Base-by-base conservation (phyloP, 192 early-diverging fungal species). In the Coemansia reversa region DNA sequence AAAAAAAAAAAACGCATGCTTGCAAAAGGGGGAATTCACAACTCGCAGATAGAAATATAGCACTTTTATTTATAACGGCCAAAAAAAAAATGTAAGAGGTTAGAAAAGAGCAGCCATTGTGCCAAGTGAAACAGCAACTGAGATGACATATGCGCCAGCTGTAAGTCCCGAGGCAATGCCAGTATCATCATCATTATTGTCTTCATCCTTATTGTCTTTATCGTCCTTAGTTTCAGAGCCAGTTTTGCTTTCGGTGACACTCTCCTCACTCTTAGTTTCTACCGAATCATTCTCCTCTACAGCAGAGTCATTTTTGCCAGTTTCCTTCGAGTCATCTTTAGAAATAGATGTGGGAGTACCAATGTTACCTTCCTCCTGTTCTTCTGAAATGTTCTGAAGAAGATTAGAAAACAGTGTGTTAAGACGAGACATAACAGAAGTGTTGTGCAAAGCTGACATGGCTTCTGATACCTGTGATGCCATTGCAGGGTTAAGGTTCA, bases 391-490 rank as follows among this genome's bases (percentile, higher is more conserved):
- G 4, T 51, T 33, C 45, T 61, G 18, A 19, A 61, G 19, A 47
- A 61, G 4, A 23, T 29, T 29, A 28, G 27, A 29, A 2, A 61
- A 4, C 47, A 61, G 50, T 18, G 12, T 27, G 24, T 18, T 51
- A 23, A 61, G 11, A 7, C 60, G 60, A 25, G 60, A 61, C n/a
- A 61, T 20, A 12, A 51, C 60, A 22, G 60, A 61, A 11, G 60
- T 33, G 60, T 61, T n/a, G 25, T 51, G 60, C 7, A 61, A 2
- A 47, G 22, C 9, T 27, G 60, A 61, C 60, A 61, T 61, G 11
- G 45, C 45, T n/a, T 61, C 27, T 0, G 60, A 50, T 3, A 51
- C 2, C 27, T 47, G 42, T 8, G 18, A 25, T 16, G 22, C 48
- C 18, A 16, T 24, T 16, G 25, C 18, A 18, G 42, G 20, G 30